phyloP scores from a whole-genome alignment of 2,329 filamentous ascomycete species.

The Ophiostoma fasciatum region DNA sequence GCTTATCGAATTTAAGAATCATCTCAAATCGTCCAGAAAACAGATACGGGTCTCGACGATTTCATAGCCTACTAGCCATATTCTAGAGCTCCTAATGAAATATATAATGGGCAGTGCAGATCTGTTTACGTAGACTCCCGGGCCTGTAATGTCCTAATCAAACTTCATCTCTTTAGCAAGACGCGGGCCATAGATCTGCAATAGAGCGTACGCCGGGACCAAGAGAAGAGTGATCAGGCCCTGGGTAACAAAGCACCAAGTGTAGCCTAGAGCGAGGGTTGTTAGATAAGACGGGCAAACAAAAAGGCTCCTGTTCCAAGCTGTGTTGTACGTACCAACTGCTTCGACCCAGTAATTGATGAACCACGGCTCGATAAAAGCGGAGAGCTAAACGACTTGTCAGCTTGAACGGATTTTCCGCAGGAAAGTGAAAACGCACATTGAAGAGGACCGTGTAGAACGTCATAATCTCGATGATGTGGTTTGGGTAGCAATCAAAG shows the following conservation, averaged over 20 bases:
- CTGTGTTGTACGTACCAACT: not conserved
- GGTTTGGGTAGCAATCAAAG: slow-evolving; percentile 1
- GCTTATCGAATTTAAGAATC: not conserved
- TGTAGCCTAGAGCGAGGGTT: not conserved
- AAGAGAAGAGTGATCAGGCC: slow-evolving; percentile 2
- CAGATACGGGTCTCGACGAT: not conserved
- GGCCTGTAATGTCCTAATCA: not conserved
- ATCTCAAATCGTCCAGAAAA: not conserved
- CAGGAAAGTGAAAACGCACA: not conserved
- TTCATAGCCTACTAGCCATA: not conserved
- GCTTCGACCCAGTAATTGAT: slow-evolving; percentile 3
- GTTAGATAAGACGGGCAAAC: not conserved
- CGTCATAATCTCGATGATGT: not conserved
- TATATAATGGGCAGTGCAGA: too few species aligned
- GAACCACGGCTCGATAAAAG: slow-evolving; percentile 3
- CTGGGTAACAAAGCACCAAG: slow-evolving; percentile 2
- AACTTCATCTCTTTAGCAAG: slow-evolving; percentile 1
- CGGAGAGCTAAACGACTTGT: not conserved
- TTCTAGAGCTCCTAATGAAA: too few species aligned
- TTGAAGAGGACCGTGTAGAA: slow-evolving; percentile 3
- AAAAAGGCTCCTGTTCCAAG: not conserved
- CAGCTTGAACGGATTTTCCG: too few species aligned
- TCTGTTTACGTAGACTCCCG: too few species aligned
- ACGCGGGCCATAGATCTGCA: not conserved
- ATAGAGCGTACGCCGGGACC: not conserved